A percentile compares a stretch with the other conserved stretches of the same genome.
Evolutionary conservation across 2,329 filamentous ascomycete species (phyloP).

Genomic region (Tolypocladium album): DNA sequence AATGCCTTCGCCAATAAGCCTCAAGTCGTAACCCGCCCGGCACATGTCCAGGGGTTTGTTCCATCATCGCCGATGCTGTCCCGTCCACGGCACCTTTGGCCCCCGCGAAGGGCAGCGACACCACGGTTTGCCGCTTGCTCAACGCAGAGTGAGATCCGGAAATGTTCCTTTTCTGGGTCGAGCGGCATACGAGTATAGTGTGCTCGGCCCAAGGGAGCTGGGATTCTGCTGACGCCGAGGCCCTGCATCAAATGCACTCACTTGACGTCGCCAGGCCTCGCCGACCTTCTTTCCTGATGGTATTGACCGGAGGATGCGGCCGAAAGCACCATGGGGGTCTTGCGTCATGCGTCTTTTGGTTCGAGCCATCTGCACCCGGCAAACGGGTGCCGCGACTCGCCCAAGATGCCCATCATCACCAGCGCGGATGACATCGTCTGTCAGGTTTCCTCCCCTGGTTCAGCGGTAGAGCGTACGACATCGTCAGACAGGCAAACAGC

Average conservation of each 20-base stretch:
- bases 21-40: neutral
- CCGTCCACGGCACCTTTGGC: neutral
- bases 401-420: neutral
- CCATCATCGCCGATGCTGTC: neutral
- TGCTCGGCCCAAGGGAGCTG: neutral
- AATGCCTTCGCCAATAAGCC: neutral
- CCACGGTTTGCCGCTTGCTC: neutral
- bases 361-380: neutral
- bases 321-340: neutral
- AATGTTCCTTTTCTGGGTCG: neutral
- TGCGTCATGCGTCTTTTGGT: neutral
- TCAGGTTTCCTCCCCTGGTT: neutral
- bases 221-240: neutral
- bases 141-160: neutral
- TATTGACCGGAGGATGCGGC: neutral
- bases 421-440: neutral
- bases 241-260: neutral
- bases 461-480: neutral
- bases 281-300: neutral
- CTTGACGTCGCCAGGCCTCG: neutral
- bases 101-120: neutral
- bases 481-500: neutral
- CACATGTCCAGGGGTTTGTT: neutral
- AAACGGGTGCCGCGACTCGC: neutral
- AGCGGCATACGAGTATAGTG: neutral